phyloP scores from a whole-genome alignment of 192 early-diverging fungal genomes.

The Coemansia sp. region DNA sequence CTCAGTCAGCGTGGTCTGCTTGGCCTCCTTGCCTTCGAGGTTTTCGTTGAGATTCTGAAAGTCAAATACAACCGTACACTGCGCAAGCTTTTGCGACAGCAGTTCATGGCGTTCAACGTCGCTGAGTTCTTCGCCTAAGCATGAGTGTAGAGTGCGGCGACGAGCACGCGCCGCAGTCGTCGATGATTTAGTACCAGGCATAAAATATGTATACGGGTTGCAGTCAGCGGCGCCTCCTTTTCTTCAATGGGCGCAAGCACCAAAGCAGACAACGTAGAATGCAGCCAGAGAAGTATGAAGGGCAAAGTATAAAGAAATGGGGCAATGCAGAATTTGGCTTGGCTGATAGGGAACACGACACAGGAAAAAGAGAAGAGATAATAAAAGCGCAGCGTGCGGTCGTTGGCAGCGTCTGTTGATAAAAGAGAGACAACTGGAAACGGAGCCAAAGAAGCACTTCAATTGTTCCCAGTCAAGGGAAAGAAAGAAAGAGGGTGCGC shows the following conservation, averaged over 20 bases:
- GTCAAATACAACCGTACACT: conserved; percentile 93
- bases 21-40: conserved; percentile 94
- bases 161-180: neutral
- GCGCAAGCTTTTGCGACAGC: conserved; percentile 84
- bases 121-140: conserved; percentile 68
- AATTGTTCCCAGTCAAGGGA: conserved; percentile 3
- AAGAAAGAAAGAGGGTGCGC: conserved; percentile 1
- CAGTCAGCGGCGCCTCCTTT: conserved; percentile 1
- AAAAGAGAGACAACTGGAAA: neutral
- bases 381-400: neutral
- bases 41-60: conserved; percentile 89
- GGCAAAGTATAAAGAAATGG: neutral
- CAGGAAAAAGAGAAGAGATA: neutral
- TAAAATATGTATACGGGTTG: neutral
- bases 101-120: conserved; percentile 82
- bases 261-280: neutral
- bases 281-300: neutral
- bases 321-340: neutral
- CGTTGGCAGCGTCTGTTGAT: neutral
- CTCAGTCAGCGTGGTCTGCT: conserved; percentile 86
- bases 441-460: conserved; percentile 1
- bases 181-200: conserved; percentile 11
- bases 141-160: neutral
- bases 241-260: neutral
- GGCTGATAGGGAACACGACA: neutral